A percentile compares a stretch with the other conserved stretches of the same genome.
These are phyloP conservation scores for Polyporus tsugae DNA, from an alignment of 1,284 basidiomycete species.

Conservation along the genomic window DNA sequence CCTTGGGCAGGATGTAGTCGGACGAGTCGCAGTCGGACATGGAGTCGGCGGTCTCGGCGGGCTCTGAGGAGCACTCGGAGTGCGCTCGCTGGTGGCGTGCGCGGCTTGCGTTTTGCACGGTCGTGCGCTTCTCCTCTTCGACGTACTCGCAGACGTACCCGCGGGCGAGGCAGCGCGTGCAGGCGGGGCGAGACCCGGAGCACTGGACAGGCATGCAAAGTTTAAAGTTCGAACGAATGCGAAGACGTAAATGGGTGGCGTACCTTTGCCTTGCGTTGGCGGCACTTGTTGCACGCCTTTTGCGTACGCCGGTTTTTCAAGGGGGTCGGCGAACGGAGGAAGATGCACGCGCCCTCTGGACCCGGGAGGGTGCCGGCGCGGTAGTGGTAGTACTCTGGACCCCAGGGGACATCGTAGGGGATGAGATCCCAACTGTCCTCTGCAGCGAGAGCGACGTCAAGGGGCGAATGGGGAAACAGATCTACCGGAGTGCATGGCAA, in stretches of 20 bases:
- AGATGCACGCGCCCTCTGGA: constrained; percentile 50
- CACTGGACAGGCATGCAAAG: constrained; percentile 42
- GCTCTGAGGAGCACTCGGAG: constrained; percentile 23
- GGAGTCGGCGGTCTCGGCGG: constrained; percentile 20
- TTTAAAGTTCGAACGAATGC: background rate
- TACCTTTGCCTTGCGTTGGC: constrained; percentile 56
- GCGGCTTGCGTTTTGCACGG: constrained; percentile 9
- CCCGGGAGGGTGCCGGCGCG: constrained; percentile 49
- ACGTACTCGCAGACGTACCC: constrained; percentile 51
- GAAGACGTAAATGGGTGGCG: background rate
- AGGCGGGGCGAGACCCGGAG: constrained; percentile 50
- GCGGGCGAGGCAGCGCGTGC: constrained; percentile 49
- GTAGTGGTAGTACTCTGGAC: constrained; percentile 48
- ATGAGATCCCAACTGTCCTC: constrained; percentile 51
- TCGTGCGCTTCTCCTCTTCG: constrained; percentile 36
- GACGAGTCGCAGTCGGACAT: constrained; percentile 19
- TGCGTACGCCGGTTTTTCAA: constrained; percentile 50
- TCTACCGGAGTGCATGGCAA: constrained; percentile 26
- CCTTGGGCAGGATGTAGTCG: constrained; percentile 29
- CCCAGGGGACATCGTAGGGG: constrained; percentile 53
- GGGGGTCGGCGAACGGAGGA: constrained; percentile 52
- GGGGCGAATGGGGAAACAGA: constrained; percentile 26
- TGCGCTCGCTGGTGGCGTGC: constrained; percentile 26
- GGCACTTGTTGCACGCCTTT: constrained; percentile 54
- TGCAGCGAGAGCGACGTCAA: constrained; percentile 24